Base-by-base conservation (phyloP, 2,329 filamentous ascomycete species). In the Coniochaeta pulveracea region DNA sequence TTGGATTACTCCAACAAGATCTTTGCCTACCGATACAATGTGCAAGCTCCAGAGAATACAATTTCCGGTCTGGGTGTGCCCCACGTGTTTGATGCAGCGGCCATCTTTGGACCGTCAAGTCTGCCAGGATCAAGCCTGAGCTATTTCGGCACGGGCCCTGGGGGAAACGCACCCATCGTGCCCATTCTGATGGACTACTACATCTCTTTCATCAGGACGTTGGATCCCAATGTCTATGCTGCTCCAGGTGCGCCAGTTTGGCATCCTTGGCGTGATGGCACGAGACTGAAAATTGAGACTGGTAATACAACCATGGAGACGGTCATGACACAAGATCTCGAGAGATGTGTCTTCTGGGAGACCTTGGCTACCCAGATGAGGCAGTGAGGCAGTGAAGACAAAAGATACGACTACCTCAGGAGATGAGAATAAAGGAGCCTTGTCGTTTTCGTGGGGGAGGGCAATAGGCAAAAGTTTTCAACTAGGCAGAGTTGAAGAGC, bases 21-120 rank as follows among this genome's bases (percentile, higher is more conserved):
- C 11, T 72, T 61, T 56, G 54, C 56, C 17, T 72, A 71, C 48
- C 60, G 59, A 24, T 71, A 62, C 54, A 60, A 68, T 48, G 63
- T 71, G 15, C 44, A 46, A 23, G 64, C 68, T 46, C 36, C 44
- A 2, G 38, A 45, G 11, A 51, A 56, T 41, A 33, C 42, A 1
- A 51, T 50, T 5, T 19, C 35, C 1, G 67, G 67, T 1, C 37
- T 61, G 3, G 67, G 67, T 14, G 62, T 67, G 4, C 61, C 59
- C 18, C 67, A 72, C 46, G 51, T 64, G 10, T 61, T 60, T 37
- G 64, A 70, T 26, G 49, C 51, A 10, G 55, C 58, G 16, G 67
- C 67, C 36, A 51, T 72, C 22, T 67, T 69, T 41, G 67, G 66
- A 3, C 60, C 63, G 4, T 50, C 55, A 27, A 56, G 44, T 19